Base-by-base conservation (phyloP, 495 filamentous ascomycete genomes). In the Filosporella fistucella region DNA sequence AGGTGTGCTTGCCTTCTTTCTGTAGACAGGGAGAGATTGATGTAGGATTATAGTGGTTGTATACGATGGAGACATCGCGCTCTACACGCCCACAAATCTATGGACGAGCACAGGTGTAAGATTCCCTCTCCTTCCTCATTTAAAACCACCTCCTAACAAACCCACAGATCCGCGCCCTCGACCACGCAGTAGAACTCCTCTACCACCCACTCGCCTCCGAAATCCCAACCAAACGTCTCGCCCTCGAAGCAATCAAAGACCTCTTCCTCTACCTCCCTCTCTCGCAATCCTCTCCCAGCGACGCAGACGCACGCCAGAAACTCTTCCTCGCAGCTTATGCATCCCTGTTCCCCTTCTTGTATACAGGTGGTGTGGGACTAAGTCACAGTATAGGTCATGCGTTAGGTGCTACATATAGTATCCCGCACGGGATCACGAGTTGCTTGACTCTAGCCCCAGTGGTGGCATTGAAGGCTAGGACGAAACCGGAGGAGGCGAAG, bases 391-490 rank as follows among this genome's bases (percentile, higher is more conserved):
- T 77, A 8, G 73, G 73, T 2, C 69, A 76, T 46, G 71, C 73
- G 1, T 52, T 77, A 12, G 74, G 74, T 2, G 63, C 61, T 6
- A 70, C 74, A 7, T 77, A 76, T 52, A 52, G 53, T 3, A 76
- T 77, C 30, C 74, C 74, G 7, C 71, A 76, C 43, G 72, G 72
- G 8, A 65, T 71, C 21, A 76, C 72, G n/a, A 66, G 61, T 7
- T 73, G 69, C 46, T 46, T 76, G 29, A 72, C 68, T 7, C 60
- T 75, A 13, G 66, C 64, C 4, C 65, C 67, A 22, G 71, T 74
- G 3, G 58, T 75, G 12, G 66, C 64, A 48, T 49, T 73, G 16
- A 72, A 73, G 55, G 63, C 69, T 0, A 29, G 23, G 23, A 33
- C 60, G 39, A 59, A 59, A 8, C 34, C 56, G 8, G 65, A 59